phyloP scores from a whole-genome alignment of 345 rosid species.

The Rhodamnia rubescens region DNA sequence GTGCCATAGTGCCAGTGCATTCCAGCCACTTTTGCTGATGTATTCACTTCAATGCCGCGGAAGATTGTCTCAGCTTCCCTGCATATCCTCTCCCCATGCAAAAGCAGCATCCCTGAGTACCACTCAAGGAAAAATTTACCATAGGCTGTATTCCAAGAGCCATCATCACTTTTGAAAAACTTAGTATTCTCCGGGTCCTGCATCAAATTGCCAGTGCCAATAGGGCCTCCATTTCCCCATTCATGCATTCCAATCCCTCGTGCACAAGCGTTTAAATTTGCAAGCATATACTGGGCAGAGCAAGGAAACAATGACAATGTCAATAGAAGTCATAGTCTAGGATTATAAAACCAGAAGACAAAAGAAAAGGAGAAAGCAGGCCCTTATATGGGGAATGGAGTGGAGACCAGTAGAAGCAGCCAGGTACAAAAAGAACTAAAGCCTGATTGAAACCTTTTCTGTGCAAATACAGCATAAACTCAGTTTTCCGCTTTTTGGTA shows the following conservation, averaged over 20 bases:
- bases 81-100: constrained; percentile 39
- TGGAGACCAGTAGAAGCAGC: not conserved
- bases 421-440: not conserved
- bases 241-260: constrained; percentile 19
- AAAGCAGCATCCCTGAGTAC: constrained; percentile 39
- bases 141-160: constrained; percentile 31
- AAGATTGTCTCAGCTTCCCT: constrained; percentile 32
- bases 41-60: constrained; percentile 17
- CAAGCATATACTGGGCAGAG: constrained; percentile 32
- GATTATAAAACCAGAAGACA: not conserved
- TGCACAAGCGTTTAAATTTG: constrained; percentile 36
- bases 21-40: constrained; percentile 30
- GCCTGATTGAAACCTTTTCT: not conserved
- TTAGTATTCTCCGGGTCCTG: constrained; percentile 28
- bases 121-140: constrained; percentile 40
- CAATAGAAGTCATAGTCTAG: not conserved
- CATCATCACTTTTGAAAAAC: constrained; percentile 27
- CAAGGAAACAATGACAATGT: not conserved
- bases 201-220: constrained; percentile 19
- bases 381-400: not conserved
- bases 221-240: constrained; percentile 38
- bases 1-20: constrained; percentile 39
- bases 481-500: not conserved
- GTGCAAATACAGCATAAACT: not conserved
- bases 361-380: not conserved